A percentile compares a stretch with the other conserved stretches of the same genome.
Evolutionary conservation across 441 rosid genomes (phyloP).

Genomic region (Euphorbia celastroides): DNA sequence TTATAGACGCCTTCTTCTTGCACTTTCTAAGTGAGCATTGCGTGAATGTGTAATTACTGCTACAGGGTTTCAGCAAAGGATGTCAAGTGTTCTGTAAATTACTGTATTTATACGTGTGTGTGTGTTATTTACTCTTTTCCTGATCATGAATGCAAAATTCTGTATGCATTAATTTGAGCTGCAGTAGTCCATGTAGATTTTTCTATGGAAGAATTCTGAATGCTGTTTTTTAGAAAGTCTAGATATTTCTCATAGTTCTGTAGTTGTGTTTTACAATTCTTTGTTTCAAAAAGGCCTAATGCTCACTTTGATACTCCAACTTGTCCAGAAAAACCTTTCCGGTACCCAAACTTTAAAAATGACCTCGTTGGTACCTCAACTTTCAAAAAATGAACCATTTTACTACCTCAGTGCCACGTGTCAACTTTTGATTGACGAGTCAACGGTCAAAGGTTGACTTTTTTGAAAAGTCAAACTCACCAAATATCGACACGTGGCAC

Average conservation of each 20-base stretch:
- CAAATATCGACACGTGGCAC: too few relatives aligned
- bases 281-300: neutral
- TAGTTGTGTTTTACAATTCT: neutral
- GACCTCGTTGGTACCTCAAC: too few relatives aligned
- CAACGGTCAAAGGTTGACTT: too few relatives aligned
- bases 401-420: too few relatives aligned
- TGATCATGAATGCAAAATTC: neutral
- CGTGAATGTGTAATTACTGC: neutral
- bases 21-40: neutral
- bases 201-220: too few relatives aligned
- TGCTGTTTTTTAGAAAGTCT: too few relatives aligned
- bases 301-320: too few relatives aligned
- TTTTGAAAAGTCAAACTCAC: too few relatives aligned
- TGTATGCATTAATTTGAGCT: neutral
- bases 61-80: neutral
- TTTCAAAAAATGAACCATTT: too few relatives aligned
- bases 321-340: too few relatives aligned
- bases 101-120: neutral
- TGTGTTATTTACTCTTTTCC: neutral
- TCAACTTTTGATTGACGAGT: too few relatives aligned
- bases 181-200: neutral
- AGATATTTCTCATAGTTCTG: neutral
- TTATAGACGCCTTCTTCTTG: neutral
- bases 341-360: too few relatives aligned
- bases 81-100: neutral